Base-by-base conservation (phyloP, 2,329 filamentous ascomycete genomes). In the Ophiostoma sp. region DNA sequence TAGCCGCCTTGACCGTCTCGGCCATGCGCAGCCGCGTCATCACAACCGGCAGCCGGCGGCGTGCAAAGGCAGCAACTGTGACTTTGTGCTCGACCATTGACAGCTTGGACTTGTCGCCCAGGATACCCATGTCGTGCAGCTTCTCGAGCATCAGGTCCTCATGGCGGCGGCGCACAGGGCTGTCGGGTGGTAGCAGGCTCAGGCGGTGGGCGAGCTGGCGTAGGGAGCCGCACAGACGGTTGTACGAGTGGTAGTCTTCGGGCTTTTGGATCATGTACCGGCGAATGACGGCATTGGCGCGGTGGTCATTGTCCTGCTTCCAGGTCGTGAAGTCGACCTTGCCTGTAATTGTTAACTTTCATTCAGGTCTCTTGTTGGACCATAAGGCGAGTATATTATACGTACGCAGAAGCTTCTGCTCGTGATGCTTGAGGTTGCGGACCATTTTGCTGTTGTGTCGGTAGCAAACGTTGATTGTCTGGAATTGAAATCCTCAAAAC, bases 351-450 rank as follows among this genome's bases (percentile, higher is more conserved):
- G 66, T 67, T 65, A 70, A 63, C 6, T 18, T 16, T 41, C 8
- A 27, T 27, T 16, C 14, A 18, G 27, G 41, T 41, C 1, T 62
- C 5, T 1, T 6, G 4, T 11, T 27, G 11, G 7, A 18, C 44
- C 0, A 4, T 18, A 36, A 12, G 7, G 11, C 40, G 14, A 41
- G 12, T 36, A n/a, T 9, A 1, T 12, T n/a, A 14, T 38, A 52
- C 4, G 40, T 70, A 72, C 72, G 71, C 65, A 98, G 87, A 77
- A 98, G 90, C 85, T 95, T 96, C 78, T 95, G 88, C 87, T 99
- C 95, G 81, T 97, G 94, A 80, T 96, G 87, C 81, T 97, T 98
- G 77, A 99, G 87, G 83, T 96, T 93, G 75, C 95, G 90, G 74
- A 96, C 92, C 95, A 98, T 98, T 38, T 73, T 84, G 16, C 58